Conservation (phyloP, 148 eudicot genomes). For the Euryodendron excelsum region DNA sequence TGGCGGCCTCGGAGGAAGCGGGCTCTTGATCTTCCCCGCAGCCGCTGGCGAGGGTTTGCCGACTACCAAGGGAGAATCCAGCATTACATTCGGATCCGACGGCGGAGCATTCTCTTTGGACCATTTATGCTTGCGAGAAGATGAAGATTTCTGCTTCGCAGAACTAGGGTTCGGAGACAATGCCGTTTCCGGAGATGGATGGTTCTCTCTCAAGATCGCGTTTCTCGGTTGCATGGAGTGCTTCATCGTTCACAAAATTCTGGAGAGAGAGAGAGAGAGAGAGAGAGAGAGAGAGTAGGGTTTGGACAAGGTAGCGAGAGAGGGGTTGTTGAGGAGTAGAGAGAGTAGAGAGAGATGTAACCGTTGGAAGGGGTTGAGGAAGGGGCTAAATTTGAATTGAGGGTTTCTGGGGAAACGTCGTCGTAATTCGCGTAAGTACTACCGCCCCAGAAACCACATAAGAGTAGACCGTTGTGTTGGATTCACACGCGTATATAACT, state of each 20-base stretch:
- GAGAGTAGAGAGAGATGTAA: conserved; percentile 26
- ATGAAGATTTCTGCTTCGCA: conserved; percentile 29
- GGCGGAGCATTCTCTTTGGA: conserved; percentile 69
- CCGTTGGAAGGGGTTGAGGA: conserved; percentile 32
- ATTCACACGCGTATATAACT: too few species aligned
- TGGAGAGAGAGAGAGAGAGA: conserved; percentile 23
- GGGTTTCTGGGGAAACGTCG: too few species aligned
- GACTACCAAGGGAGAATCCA: conserved; percentile 19
- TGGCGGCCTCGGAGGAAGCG: conserved; percentile 67
- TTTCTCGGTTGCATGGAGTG: conserved; percentile 59
- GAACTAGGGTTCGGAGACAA: conserved; percentile 56
- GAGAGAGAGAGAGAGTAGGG: background rate
- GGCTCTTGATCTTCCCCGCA: conserved; percentile 40
- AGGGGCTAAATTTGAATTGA: conserved; percentile 28
- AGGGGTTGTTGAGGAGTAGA: background rate
- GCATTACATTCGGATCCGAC: conserved; percentile 32
- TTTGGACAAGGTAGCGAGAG: conserved; percentile 20
- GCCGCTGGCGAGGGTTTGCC: conserved; percentile 30
- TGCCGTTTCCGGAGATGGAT: conserved; percentile 25
- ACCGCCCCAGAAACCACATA: too few species aligned
- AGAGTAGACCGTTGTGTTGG: too few species aligned
- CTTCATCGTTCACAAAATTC: conserved; percentile 43
- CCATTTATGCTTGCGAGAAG: conserved; percentile 48
- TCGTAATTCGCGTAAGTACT: too few species aligned
- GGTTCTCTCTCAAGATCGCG: conserved; percentile 42